A percentile compares a stretch with the other conserved stretches of the same genome.
These are phyloP conservation scores for Linnemannia elongata DNA, from an alignment of 192 early-diverging fungal genomes.

Conservation along the genomic window DNA sequence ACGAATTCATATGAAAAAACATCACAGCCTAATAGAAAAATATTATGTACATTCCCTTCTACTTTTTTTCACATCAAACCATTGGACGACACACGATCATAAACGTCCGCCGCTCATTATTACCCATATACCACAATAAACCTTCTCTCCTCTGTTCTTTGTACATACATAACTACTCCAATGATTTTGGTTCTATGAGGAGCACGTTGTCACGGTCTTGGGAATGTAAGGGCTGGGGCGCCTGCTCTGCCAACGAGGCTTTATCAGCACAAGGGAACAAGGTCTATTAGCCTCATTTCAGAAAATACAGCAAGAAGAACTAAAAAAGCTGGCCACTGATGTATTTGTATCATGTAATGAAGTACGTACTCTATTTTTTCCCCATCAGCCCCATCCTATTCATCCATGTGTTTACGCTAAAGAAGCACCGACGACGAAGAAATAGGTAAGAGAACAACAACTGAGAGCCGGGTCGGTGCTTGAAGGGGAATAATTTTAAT, in stretches of 20 bases:
- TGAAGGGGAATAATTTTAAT: background rate
- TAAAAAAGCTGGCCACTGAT: too few relatives aligned
- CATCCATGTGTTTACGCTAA: too few relatives aligned
- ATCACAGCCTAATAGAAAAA: background rate
- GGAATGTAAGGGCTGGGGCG: background rate
- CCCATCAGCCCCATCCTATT: too few relatives aligned
- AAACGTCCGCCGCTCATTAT: background rate
- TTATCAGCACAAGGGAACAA: background rate
- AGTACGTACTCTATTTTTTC: too few relatives aligned
- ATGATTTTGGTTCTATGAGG: background rate
- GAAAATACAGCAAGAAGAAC: too few relatives aligned
- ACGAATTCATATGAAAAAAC: background rate
- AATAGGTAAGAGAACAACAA: too few relatives aligned
- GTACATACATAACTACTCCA: background rate
- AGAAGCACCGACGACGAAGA: too few relatives aligned
- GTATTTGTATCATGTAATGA: too few relatives aligned
- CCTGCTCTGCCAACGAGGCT: too few relatives aligned
- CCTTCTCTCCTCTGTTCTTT: background rate
- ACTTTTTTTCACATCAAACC: background rate
- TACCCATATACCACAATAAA: slow-evolving; percentile 4
- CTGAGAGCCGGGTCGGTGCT: background rate
- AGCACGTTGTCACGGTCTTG: background rate
- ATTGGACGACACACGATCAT: background rate
- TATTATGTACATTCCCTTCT: background rate
- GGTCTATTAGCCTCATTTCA: too few relatives aligned